phyloP scores from a whole-genome alignment of 2,329 filamentous ascomycete genomes.

The Pseudogymnoascus sp. region DNA sequence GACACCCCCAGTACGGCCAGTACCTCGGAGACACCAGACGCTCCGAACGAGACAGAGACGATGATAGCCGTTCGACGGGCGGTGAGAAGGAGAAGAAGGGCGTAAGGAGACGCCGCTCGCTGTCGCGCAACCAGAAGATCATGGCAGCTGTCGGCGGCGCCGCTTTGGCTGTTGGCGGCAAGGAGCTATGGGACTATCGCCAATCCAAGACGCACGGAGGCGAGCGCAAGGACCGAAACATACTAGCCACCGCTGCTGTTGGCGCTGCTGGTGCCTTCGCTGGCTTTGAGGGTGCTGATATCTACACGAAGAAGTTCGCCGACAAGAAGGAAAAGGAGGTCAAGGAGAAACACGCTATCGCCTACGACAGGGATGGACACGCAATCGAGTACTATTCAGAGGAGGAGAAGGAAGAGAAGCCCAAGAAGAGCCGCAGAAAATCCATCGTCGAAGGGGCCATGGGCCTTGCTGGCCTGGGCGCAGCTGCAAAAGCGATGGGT shows the following conservation, averaged over 20 bases:
- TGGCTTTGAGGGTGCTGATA: slow-evolving; percentile 57
- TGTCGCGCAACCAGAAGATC: slow-evolving; percentile 60
- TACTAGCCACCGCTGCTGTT: slow-evolving; percentile 53
- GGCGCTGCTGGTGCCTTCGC: slow-evolving; percentile 59
- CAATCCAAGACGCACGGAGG: slow-evolving; percentile 43
- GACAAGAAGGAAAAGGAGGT: slow-evolving; percentile 42
- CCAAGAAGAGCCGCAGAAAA: slow-evolving; percentile 54
- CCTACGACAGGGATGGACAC: slow-evolving; percentile 49
- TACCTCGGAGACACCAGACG: slow-evolving; percentile 47
- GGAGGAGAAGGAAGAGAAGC: slow-evolving; percentile 51
- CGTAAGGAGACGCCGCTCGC: slow-evolving; percentile 42
- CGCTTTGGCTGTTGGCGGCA: slow-evolving; percentile 57
- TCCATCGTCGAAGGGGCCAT: slow-evolving; percentile 59
- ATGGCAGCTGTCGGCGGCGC: slow-evolving; percentile 60
- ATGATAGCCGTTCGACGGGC: slow-evolving; percentile 42
- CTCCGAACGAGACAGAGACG: slow-evolving; percentile 41
- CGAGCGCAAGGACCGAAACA: slow-evolving; percentile 48
- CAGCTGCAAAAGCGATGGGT: slow-evolving; percentile 53
- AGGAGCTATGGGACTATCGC: slow-evolving; percentile 59
- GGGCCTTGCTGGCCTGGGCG: slow-evolving; percentile 55
- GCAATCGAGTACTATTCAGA: slow-evolving; percentile 49
- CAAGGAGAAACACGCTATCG: slow-evolving; percentile 47
- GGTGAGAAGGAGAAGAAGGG: slow-evolving; percentile 54
- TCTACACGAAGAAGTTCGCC: slow-evolving; percentile 53
- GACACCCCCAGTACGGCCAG: slow-evolving; percentile 54